Percentiles rank a stretch among this genome's conserved stretches.
These are phyloP conservation scores for Acacia crassicarpa DNA, from an alignment of 306 rosid species.

Conservation along the genomic window DNA sequence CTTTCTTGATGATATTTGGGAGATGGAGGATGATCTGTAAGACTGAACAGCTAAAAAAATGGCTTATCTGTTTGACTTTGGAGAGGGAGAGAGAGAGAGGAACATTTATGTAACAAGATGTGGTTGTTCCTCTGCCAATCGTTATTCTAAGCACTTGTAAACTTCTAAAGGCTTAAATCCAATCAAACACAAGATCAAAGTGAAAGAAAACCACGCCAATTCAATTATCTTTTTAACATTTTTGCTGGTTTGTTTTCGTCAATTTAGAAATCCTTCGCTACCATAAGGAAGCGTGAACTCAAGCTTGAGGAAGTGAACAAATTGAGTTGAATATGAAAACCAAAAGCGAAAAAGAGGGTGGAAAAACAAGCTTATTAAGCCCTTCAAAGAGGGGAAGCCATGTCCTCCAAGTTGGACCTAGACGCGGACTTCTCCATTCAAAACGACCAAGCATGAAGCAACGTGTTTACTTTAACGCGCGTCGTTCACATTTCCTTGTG, in stretches of 20 bases:
- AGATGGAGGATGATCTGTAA: constrained; percentile 79
- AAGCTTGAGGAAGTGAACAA: not conserved
- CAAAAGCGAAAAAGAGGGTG: not conserved
- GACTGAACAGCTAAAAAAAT: constrained; percentile 51
- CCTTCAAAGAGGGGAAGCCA: not conserved
- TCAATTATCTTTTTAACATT: not conserved
- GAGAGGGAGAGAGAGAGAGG: not conserved
- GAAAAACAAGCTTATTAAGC: not conserved
- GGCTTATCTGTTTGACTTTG: not conserved
- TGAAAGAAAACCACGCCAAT: not conserved
- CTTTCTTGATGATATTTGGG: constrained; percentile 84
- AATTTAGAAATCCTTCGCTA: not conserved
- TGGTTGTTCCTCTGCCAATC: not conserved
- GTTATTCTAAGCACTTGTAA: not conserved
- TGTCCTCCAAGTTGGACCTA: constrained; percentile 17
- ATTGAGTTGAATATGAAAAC: not conserved
- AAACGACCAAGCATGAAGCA: not conserved
- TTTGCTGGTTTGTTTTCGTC: not conserved
- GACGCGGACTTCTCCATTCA: not conserved
- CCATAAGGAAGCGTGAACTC: not conserved
- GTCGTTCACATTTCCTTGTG: not conserved
- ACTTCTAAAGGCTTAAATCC: not conserved
- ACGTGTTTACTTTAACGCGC: not conserved
- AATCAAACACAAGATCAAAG: not conserved
- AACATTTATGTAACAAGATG: not conserved